Evolutionary conservation across 345 rosid genomes (phyloP), one percentile per base, ranked within the genome.

Genomic region (Citrus sp.): DNA sequence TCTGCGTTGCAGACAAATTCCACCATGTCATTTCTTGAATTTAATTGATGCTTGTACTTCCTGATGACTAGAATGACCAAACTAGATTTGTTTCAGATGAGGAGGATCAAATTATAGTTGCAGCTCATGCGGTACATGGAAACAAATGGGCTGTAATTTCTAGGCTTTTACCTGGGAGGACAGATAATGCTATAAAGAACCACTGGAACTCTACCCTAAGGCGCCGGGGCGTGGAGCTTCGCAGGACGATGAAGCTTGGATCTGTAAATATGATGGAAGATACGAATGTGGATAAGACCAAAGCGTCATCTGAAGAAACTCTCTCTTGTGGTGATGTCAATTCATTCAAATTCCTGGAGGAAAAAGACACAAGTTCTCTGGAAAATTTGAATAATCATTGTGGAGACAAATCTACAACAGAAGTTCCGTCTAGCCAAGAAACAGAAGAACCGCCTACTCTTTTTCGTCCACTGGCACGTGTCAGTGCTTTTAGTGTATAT

Each of bases 71-170:
- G 46, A 13, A 27, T 74, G 46, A 67, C 27, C 54, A 72, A 54
- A 72, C 34, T 61, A 77, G 32, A 24, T 46, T 81, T 71, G 54
- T 61, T 80, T 76, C 88, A 92, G 97, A 89, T 70, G 93, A 85
- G 84, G 94, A 94, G 84, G 97, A 92, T 81, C 88, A 55, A 30
- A 89, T 88, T 64, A 91, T 92, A 75, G 83, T 90, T 74, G 61
- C 76, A 61, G 92, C 94, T 21, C 97, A 94, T 82, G 91, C 87
- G 6, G 73, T 87, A 55, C 97, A 92, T 67, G 94, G 97, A 75
- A 94, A 94, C 89, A 94, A 89, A 84, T 92, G 98, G 96, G 95
- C 94, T 40, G 87, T 77, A 4, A 94, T 94, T 64, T 94, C 98
- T 18, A 89, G 87, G 82, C 89, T 91, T 63, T 88, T 94, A 60